A percentile compares a stretch with the other conserved stretches of the same genome.
Evolutionary conservation across 768 basidiomycete genomes (phyloP).

Genomic region (Lactarius indigo): DNA sequence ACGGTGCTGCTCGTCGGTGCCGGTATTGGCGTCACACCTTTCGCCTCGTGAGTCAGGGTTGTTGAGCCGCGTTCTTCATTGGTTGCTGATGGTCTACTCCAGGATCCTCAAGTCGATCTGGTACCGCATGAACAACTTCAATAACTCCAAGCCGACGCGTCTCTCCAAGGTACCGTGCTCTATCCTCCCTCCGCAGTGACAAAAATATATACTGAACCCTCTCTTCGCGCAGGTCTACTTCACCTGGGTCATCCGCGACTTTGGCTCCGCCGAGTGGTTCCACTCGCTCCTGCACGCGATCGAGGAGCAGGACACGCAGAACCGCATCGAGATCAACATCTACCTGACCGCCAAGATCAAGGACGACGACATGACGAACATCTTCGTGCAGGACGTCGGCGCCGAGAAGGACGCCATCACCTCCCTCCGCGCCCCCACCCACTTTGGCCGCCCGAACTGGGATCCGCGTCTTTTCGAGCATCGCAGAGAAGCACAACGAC

Average conservation of each 20-base stretch:
- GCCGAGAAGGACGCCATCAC: slow-evolving; percentile 92
- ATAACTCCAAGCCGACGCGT: slow-evolving; percentile 68
- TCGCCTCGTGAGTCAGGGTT: slow-evolving; percentile 74
- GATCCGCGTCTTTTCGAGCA: slow-evolving; percentile 66
- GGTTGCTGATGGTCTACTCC: neutral
- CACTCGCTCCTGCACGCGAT: slow-evolving; percentile 90
- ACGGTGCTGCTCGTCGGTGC: slow-evolving; percentile 87
- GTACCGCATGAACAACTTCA: slow-evolving; percentile 93
- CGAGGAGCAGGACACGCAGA: slow-evolving; percentile 85
- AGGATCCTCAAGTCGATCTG: slow-evolving; percentile 88
- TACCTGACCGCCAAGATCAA: slow-evolving; percentile 89
- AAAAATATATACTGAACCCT: no score
- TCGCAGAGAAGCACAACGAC: slow-evolving; percentile 79
- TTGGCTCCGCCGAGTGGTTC: slow-evolving; percentile 89
- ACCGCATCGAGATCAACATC: slow-evolving; percentile 89
- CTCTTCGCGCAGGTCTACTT: slow-evolving; percentile 66
- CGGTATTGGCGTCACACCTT: slow-evolving; percentile 96
- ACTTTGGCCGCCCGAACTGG: slow-evolving; percentile 90
- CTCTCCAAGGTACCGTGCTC: slow-evolving; percentile 65
- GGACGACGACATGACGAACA: slow-evolving; percentile 92
- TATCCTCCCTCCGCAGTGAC: neutral
- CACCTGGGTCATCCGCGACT: slow-evolving; percentile 94
- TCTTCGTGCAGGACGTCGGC: slow-evolving; percentile 90
- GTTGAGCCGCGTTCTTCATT: slow-evolving; percentile 8
- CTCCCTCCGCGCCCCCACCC: slow-evolving; percentile 83